Percentiles rank a stretch among this genome's conserved stretches.
Conservation (phyloP, 1,139 yeast species). For the Debaryomyces nepalensis region DNA sequence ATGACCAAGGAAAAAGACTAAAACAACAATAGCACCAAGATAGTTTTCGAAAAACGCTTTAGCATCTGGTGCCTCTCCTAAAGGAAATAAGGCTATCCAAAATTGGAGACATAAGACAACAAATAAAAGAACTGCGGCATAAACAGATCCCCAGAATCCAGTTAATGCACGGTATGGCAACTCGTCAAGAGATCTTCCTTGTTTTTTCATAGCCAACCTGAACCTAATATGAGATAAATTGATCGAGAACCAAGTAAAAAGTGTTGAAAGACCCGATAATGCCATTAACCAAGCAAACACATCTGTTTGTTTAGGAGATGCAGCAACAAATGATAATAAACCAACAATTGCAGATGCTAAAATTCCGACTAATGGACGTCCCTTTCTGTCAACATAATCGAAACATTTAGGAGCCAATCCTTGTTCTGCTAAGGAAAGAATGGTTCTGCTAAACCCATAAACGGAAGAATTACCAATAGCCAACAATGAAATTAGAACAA, state of each 20-base stretch:
- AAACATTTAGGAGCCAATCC: slow-evolving; percentile 43
- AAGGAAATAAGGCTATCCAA: slow-evolving; percentile 48
- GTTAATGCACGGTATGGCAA: slow-evolving; percentile 45
- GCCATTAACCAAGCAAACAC: slow-evolving; percentile 50
- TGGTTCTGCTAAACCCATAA: slow-evolving; percentile 49
- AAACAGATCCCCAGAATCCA: slow-evolving; percentile 43
- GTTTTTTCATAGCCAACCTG: slow-evolving; percentile 40
- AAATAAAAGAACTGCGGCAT: slow-evolving; percentile 35
- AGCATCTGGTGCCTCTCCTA: slow-evolving; percentile 36
- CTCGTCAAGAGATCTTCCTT: slow-evolving; percentile 35
- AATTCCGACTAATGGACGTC: slow-evolving; percentile 50
- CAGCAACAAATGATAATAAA: slow-evolving; percentile 46
- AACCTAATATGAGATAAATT: slow-evolving; percentile 44
- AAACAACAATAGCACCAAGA: slow-evolving; percentile 39
- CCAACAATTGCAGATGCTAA: slow-evolving; percentile 40
- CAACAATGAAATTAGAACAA: slow-evolving; percentile 44
- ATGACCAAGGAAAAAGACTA: slow-evolving; percentile 38
- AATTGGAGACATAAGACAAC: slow-evolving; percentile 45
- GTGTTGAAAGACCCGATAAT: slow-evolving; percentile 45
- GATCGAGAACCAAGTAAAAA: slow-evolving; percentile 50
- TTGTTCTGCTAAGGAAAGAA: slow-evolving; percentile 46
- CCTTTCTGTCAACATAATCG: slow-evolving; percentile 44
- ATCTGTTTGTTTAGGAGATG: slow-evolving; percentile 39
- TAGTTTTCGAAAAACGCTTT: slow-evolving; percentile 38
- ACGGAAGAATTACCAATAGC: slow-evolving; percentile 53